Evolutionary conservation across 2,329 filamentous ascomycete species (phyloP), one percentile per base, ranked within the genome.

Genomic region (Xylariales sp.): DNA sequence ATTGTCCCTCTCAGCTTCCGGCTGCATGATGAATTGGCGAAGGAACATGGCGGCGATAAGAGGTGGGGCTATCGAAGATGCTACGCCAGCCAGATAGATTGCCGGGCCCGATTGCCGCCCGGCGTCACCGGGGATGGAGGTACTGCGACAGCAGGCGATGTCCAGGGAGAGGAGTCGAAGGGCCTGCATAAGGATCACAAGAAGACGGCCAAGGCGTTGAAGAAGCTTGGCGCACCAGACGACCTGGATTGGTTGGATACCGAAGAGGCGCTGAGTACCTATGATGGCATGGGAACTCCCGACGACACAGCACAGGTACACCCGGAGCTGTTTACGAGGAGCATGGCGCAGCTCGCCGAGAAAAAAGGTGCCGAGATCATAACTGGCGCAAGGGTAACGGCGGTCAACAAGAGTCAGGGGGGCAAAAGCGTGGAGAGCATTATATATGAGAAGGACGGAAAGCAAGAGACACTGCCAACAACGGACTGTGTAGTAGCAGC

Each of bases 251-350:
- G 86, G 86, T 63, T 89, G 10, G 73, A 77, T 45, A 44, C 38
- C 59, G 72, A 7, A 70, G 79, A 25, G 58, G 69, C 24, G 51
- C 83, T 45, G 61, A 63, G 31, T 28, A 53, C 49, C 2, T 62
- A 62, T 43, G 55, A 62, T 5, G 49, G 43, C n/a, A 61, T 63
- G 48, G 60, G 58, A 12, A 80, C 82, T 0, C 68, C 68, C 1
- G 53, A 60, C 5, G 78, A 82, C 40, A 89, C 86, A 1, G 85
- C 86, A 0, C 86, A 90, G 60, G 84, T 90, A 1, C 86, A 90
- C 54, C 86, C 86, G 0, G 86, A 80, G 51, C 76, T 82, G 5
- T 90, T 89, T 57, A 89, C 86, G 1, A 85, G 78, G 0, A 74
- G 76, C 15, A 87, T 89, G 73, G 82, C 81, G 3, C 66, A 74